Base-by-base conservation (phyloP, 139 green algal species). In the Volvox reticuliferus region DNA sequence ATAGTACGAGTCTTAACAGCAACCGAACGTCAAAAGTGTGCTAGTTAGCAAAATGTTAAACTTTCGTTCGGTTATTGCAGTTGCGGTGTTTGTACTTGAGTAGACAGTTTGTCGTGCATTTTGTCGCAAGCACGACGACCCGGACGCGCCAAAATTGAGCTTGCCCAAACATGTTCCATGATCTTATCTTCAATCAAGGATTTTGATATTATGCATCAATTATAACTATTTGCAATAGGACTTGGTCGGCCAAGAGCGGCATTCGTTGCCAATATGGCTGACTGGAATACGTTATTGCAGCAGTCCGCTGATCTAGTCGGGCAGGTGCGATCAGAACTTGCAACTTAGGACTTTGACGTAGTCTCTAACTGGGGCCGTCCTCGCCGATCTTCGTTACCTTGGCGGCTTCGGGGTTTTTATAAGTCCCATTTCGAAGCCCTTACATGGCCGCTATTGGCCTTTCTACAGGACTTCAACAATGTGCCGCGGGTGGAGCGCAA, bases 401-500 rank as follows among this genome's bases (percentile, higher is more conserved):
- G 89, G 37, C 85, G 61, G 44, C 83, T 83, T 88, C 30, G 1
- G 28, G 21, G 20, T 69, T 79, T 79, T n/a, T 1, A 36, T 79
- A 14, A 35, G 32, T 28, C 24, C 62, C 24, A 73, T 73, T 73
- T 73, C 24, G 12, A 73, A 73, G 65, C 12, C 65, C 44, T 55
- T 55, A 9, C 44, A 55, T 55, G 65, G 24, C 65, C 12, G 16
- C 16, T 28, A 28, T 73, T 79, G 16, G 71, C 26, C 71, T 18
- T 30, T 33, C 24, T 17, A 71, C 79, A 97, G 96, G 95, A 98
- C 82, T 94, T 92, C 44, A 91, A 96, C 37, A 93, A 93, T 61
- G 96, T 98, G 36, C 97, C 97, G 0, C 93, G 93, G 14, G 95
- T 98, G 55, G 93, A 98, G 87, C 92, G 97, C 17, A 97, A 96